Evolutionary conservation across 1,139 yeast genomes (phyloP).

Genomic region (Insectozyma bohioensis): DNA sequence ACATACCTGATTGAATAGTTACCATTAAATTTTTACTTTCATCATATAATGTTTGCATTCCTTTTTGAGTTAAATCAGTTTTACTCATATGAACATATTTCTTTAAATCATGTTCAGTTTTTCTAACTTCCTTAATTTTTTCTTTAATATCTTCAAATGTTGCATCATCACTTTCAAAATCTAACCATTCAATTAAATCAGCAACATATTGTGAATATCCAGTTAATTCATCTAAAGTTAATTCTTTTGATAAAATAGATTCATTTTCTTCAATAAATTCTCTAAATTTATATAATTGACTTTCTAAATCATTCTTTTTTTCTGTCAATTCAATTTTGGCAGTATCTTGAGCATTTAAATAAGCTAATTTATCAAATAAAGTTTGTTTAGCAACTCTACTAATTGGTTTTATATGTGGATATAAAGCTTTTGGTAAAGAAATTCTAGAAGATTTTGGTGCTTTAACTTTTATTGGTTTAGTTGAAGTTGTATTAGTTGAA

Average conservation of each 20-base stretch:
- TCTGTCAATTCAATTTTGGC: slow-evolving; percentile 48
- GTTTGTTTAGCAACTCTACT: slow-evolving; percentile 37
- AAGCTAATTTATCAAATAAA: slow-evolving; percentile 26
- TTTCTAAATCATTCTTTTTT: slow-evolving; percentile 55
- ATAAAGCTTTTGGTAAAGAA: slow-evolving; percentile 29
- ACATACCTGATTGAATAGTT: slow-evolving; percentile 44
- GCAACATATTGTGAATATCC: slow-evolving; percentile 29
- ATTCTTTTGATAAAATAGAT: slow-evolving; percentile 32
- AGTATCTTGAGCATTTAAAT: slow-evolving; percentile 45
- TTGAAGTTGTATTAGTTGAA: slow-evolving; percentile 19
- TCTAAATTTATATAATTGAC: slow-evolving; percentile 57
- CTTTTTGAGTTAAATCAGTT: slow-evolving; percentile 34
- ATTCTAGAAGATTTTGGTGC: slow-evolving; percentile 19
- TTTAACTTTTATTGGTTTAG: slow-evolving; percentile 19
- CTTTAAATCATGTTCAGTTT: slow-evolving; percentile 22
- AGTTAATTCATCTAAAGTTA: slow-evolving; percentile 33
- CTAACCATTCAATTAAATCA: slow-evolving; percentile 75
- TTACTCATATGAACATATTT: slow-evolving; percentile 23
- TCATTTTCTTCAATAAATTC: slow-evolving; percentile 51
- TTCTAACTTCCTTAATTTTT: slow-evolving; percentile 22
- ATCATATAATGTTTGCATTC: slow-evolving; percentile 40
- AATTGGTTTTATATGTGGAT: slow-evolving; percentile 47
- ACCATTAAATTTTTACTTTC: slow-evolving; percentile 40
- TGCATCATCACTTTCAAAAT: slow-evolving; percentile 65
- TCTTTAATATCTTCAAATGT: slow-evolving; percentile 37